These are phyloP conservation scores for Quercus berberidifolia DNA, from an alignment of 306 rosid species.

Conservation along the genomic window DNA sequence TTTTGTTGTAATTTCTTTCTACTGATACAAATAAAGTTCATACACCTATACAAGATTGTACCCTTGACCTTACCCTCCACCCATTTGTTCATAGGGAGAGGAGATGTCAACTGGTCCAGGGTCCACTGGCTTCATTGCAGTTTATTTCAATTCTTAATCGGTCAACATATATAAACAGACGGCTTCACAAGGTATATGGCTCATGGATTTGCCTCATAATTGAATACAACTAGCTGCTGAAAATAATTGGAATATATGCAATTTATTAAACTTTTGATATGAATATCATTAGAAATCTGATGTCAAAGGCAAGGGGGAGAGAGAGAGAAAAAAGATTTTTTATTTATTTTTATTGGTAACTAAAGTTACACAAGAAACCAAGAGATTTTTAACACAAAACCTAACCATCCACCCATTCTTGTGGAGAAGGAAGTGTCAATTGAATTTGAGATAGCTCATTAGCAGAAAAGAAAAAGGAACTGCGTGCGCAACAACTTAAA, in stretches of 20 bases:
- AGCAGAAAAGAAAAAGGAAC: conserved; percentile 3
- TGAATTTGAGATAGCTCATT: no score
- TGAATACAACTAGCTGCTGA: neutral
- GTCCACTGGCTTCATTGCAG: no score
- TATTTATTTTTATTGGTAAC: no score
- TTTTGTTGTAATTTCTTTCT: neutral
- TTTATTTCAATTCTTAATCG: neutral
- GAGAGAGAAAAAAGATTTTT: neutral
- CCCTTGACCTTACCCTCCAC: neutral
- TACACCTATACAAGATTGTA: neutral
- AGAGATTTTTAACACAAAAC: no score
- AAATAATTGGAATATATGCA: neutral
- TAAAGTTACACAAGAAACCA: no score
- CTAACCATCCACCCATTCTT: no score
- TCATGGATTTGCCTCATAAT: neutral
- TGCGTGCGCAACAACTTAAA: neutral
- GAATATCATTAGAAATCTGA: neutral
- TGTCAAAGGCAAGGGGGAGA: neutral
- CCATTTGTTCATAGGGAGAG: neutral
- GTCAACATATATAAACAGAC: neutral
- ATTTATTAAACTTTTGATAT: neutral
- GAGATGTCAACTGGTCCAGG: no score
- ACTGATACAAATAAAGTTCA: neutral
- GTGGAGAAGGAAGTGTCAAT: no score
- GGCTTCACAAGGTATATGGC: neutral